phyloP scores from a whole-genome alignment of 1,284 basidiomycete genomes.

The Moniliella sp. region DNA sequence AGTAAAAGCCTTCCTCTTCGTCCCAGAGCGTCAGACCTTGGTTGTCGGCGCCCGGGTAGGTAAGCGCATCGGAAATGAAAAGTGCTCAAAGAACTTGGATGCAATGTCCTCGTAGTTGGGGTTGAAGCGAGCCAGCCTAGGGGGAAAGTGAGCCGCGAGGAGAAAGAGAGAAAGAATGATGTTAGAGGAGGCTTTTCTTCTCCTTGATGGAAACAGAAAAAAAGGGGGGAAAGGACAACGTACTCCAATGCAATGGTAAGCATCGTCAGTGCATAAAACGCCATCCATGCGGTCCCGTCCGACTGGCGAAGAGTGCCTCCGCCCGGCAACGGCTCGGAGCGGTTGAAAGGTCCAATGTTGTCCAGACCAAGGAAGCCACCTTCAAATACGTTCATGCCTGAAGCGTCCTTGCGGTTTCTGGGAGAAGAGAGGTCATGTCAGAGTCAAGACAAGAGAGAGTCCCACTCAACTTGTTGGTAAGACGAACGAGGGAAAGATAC shows the following conservation, averaged over 20 bases:
- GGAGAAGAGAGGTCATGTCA: too few relatives aligned
- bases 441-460: too few relatives aligned
- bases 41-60: conserved; percentile 48
- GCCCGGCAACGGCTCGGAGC: conserved; percentile 80
- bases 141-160: too few relatives aligned
- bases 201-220: too few relatives aligned
- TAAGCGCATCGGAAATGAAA: conserved; percentile 51
- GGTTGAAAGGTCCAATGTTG: conserved; percentile 93
- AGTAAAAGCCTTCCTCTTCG: conserved; percentile 90
- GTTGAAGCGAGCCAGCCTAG: conserved; percentile 92
- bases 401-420: conserved; percentile 89
- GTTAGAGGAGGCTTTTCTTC: too few relatives aligned
- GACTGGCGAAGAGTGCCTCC: conserved; percentile 64
- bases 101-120: conserved; percentile 93
- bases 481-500: too few relatives aligned
- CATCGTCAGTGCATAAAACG: conserved; percentile 90
- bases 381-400: conserved; percentile 85
- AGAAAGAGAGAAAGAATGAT: too few relatives aligned
- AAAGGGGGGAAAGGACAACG: too few relatives aligned
- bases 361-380: conserved; percentile 91
- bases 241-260: conserved; percentile 86
- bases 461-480: too few relatives aligned
- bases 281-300: conserved; percentile 98
- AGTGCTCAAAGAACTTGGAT: conserved; percentile 74
- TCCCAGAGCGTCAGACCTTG: conserved; percentile 66